Base-by-base conservation (phyloP, 2,329 filamentous ascomycete species). In the Neopestalotiopsis clavispora region DNA sequence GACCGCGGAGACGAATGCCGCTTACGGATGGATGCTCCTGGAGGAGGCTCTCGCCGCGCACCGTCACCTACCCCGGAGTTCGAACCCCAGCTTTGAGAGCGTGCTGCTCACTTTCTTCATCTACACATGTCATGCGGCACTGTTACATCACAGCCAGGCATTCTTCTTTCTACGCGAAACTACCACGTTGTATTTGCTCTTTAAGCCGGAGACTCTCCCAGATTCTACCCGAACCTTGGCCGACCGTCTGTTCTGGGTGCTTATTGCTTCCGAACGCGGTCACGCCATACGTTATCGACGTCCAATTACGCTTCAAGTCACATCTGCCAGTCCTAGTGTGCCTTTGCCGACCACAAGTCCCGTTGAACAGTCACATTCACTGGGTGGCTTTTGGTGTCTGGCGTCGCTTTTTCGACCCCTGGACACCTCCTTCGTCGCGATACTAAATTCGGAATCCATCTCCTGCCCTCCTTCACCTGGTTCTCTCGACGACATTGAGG, bases 121-220 rank as follows among this genome's bases (percentile, higher is more conserved):
- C 20, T 84, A 84, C 65, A 81, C 83, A 3, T 84, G 82, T 58
- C 81, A 84, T 61, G 80, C 81, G 1, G 75, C 78, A 12, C 72
- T 83, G 5, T 81, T 79, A 4, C 82, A 83, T 65, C 83, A 84
- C 69, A 82, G 79, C 62, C 82, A 81, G 45, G 81, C 83, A 0
- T 84, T 84, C 81, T 71, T 82, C 20, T 83, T 81, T 58, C 75
- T 84, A 0, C 77, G 83, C n/a, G 81, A 84, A 68, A 79, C 82
- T 0, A 82, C 81, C 1, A 84, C 82, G 0, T 70, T 83, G 0
- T 79, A 81, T n/a, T 71, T 80, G 4, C 72, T 84, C 0, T 62
- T 83, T 20, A 72, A 76, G 5, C 70, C 78, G 1, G 76, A 79
- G 2, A 72, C 74, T 9, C 75, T 80, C 10, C 70, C 75, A 52